Conservation (phyloP, 2,329 filamentous ascomycete species). For the Microdochium bolleyi region DNA sequence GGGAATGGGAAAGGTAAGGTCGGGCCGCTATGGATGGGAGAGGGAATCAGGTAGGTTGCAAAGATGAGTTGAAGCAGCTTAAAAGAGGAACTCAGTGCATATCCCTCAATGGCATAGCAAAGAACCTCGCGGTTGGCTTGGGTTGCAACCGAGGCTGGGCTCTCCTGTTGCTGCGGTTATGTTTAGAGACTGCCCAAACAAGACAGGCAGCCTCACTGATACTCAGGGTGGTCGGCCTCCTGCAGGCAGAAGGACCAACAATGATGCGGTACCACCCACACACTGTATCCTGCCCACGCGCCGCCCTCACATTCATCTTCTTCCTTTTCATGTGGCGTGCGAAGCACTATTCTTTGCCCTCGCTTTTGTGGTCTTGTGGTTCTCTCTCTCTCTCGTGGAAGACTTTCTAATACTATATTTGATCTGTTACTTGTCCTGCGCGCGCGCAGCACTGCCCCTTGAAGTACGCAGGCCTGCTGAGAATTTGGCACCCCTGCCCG, state of each 20-base stretch:
- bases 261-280: background rate
- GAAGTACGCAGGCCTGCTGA: no score
- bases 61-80: no score
- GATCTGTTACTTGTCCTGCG: no score
- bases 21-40: no score
- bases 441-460: no score
- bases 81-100: conserved; percentile 7
- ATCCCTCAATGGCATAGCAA: conserved; percentile 5
- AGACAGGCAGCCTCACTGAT: background rate
- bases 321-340: background rate
- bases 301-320: background rate
- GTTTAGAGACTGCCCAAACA: background rate
- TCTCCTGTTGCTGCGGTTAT: background rate
- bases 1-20: background rate
- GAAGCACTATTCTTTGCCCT: no score
- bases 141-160: background rate
- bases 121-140: background rate
- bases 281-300: background rate
- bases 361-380: no score
- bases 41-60: no score
- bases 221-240: background rate
- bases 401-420: no score
- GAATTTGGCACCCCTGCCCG: no score
- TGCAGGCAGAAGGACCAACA: background rate
- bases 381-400: no score